Base-by-base conservation (phyloP, 1,284 basidiomycete species). In the Coriolopsis trogii region DNA sequence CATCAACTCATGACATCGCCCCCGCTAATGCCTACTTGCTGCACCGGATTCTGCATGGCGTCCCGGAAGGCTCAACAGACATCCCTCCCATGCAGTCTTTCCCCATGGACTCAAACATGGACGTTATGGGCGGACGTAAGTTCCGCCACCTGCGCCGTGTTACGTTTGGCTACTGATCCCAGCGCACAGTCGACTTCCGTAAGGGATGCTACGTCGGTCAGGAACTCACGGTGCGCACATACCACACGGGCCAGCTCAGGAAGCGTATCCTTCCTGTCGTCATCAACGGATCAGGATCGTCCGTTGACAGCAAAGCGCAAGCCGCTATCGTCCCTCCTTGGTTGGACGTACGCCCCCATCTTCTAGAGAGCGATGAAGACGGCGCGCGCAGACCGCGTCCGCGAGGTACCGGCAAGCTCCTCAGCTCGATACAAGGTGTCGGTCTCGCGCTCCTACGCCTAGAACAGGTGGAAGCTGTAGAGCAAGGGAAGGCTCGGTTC, bases 171-270 rank as follows among this genome's bases (percentile, higher is more conserved):
- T 28, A 15, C 18, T 44, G 4, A 34, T 15, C 3, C 6, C 18
- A 6, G 2, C 4, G n/a, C 1, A 3, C 62, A 95, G 95, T 99
- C 63, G 95, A 98, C 70, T 98, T 98, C 69, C 80, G 91, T 42
- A 99, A 99, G 73, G 97, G 97, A 6, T 99, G 97, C 70, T 99
- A 98, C 66, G 87, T 99, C 2, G 97, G 97, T 3, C 97, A 99
- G 75, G 97, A 99, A 65, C 76, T 99, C 34, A 98, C 96, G 0
- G 95, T 98, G 2, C 83, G 97, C 25, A 98, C 96, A 20, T 96
- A 97, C 68, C 94, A 98, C 67, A 98, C 91, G 1, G 97, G 97
- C 6, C 82, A 91, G 13, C 78, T 98, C 23, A 80, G 97, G 51
- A 99, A 99, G 71, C 86, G 97, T 16, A 89, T 96, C 40, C 73